These are phyloP conservation scores for Cinchona pubescens DNA, from an alignment of 257 asterid species.

Conservation along the genomic window DNA sequence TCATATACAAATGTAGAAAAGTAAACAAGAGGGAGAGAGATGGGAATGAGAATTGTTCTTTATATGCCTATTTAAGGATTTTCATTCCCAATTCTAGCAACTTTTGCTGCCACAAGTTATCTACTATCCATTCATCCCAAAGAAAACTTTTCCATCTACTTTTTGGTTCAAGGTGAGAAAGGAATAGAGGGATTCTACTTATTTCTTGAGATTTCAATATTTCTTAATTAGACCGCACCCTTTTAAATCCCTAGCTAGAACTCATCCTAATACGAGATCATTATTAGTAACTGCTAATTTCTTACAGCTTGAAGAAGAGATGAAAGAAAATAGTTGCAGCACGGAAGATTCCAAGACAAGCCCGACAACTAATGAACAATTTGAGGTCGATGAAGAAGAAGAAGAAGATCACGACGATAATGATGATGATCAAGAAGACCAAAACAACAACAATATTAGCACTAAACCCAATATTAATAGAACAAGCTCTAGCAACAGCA, in stretches of 20 bases:
- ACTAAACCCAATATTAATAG: conserved; percentile 25
- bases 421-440: conserved; percentile 23
- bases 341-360: conserved; percentile 43
- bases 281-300: no score
- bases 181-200: neutral
- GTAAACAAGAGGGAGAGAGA: conserved; percentile 17
- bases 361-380: conserved; percentile 15
- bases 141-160: conserved; percentile 35
- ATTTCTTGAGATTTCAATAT: neutral
- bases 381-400: conserved; percentile 20
- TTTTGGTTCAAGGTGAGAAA: conserved; percentile 19
- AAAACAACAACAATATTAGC: conserved; percentile 12
- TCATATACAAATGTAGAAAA: neutral
- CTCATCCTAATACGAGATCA: neutral
- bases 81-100: conserved; percentile 84
- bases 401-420: conserved; percentile 22
- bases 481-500: conserved; percentile 75
- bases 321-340: conserved; percentile 26
- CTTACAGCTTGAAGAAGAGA: neutral
- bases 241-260: neutral
- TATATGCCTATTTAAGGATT: conserved; percentile 47
- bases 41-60: conserved; percentile 47
- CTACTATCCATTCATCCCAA: conserved; percentile 24
- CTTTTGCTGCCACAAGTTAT: conserved; percentile 46
- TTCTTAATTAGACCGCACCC: neutral